A percentile compares a stretch with the other conserved stretches of the same genome.
Evolutionary conservation across 768 basidiomycete species (phyloP).

Genomic region (Collybia mongolica): DNA sequence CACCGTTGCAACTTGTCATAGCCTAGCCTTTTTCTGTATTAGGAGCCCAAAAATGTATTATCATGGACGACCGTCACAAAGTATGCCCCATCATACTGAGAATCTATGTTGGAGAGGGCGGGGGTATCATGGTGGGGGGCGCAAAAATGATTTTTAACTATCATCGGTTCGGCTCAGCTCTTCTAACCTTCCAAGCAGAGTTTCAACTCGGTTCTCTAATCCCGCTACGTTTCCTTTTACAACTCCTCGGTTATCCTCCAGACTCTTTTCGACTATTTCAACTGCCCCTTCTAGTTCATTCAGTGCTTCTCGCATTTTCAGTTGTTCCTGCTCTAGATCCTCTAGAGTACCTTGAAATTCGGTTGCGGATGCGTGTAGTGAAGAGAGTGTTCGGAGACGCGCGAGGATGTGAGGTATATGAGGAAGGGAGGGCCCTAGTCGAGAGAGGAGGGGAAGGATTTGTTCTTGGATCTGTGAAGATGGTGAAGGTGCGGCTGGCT

Average conservation of each 20-base stretch:
- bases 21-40: slow-evolving; percentile 1
- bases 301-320: slow-evolving; percentile 57
- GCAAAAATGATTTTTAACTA: background rate
- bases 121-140: background rate
- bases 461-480: slow-evolving; percentile 48
- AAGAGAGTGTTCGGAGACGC: slow-evolving; percentile 80
- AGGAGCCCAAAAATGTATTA: slow-evolving; percentile 9
- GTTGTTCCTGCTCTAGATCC: slow-evolving; percentile 72
- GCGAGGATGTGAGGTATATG: slow-evolving; percentile 90
- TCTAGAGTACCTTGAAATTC: slow-evolving; percentile 70
- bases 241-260: slow-evolving; percentile 69
- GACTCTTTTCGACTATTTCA: slow-evolving; percentile 67
- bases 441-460: slow-evolving; percentile 64
- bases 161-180: slow-evolving; percentile 25
- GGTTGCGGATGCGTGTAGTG: slow-evolving; percentile 79
- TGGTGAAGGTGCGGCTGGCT: slow-evolving; percentile 28
- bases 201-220: slow-evolving; percentile 54
- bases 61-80: background rate
- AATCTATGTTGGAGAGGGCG: no score
- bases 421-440: slow-evolving; percentile 70
- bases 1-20: background rate
- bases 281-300: slow-evolving; percentile 71
- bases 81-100: no score
- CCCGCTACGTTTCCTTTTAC: slow-evolving; percentile 74
- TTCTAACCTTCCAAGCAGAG: slow-evolving; percentile 40